Conservation (phyloP, 345 rosid genomes). For the Tarenaya hassleriana region DNA sequence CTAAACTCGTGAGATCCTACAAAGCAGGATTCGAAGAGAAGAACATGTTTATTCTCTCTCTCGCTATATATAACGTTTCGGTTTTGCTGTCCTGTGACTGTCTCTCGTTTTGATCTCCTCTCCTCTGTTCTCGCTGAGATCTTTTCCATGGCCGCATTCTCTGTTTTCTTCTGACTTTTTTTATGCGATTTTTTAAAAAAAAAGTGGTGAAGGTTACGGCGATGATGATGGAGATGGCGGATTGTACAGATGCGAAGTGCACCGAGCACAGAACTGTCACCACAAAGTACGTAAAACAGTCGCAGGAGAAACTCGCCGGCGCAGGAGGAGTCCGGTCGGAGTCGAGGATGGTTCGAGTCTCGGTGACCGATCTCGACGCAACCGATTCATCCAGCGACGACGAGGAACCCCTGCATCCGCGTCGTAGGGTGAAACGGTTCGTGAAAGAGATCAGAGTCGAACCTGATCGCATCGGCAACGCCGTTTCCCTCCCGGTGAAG, state of each 20-base stretch:
- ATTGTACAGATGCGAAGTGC: conserved; percentile 36
- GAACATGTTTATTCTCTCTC: too few relatives aligned
- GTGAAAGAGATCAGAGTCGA: conserved; percentile 68
- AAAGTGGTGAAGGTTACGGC: too few relatives aligned
- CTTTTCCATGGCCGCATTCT: too few relatives aligned
- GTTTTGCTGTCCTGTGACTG: too few relatives aligned
- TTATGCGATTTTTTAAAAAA: conserved; percentile 12
- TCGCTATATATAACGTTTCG: too few relatives aligned
- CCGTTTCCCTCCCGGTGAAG: not conserved
- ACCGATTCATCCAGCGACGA: conserved; percentile 90
- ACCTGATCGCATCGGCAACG: conserved; percentile 22
- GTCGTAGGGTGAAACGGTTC: conserved; percentile 60
- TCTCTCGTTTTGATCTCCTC: too few relatives aligned
- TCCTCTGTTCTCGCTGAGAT: too few relatives aligned
- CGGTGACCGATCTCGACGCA: conserved; percentile 64
- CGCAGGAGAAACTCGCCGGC: conserved; percentile 18
- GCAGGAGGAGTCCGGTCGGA: conserved; percentile 1
- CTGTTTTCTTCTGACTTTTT: not conserved
- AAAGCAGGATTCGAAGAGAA: conserved; percentile 23
- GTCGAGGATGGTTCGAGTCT: conserved; percentile 46
- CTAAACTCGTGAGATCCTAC: conserved; percentile 18
- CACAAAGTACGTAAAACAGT: conserved; percentile 37
- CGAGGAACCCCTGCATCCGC: conserved; percentile 25
- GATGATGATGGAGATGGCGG: conserved; percentile 18
- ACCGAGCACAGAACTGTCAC: conserved; percentile 53